These are phyloP conservation scores for Umbelopsis isabellina DNA, from an alignment of 192 early-diverging fungal genomes.

Conservation along the genomic window DNA sequence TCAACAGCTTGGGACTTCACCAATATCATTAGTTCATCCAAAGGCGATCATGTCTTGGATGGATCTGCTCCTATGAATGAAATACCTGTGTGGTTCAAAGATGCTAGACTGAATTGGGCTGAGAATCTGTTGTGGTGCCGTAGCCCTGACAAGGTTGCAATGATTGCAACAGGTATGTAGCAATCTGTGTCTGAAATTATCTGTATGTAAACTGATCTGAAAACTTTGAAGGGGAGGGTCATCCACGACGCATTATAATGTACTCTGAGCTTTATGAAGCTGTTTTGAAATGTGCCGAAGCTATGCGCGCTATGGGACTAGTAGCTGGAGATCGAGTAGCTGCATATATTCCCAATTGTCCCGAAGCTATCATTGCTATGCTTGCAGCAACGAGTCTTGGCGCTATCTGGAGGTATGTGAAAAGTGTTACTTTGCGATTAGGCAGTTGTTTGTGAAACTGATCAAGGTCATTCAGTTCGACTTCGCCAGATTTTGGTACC, in stretches of 20 bases:
- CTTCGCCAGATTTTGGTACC: conserved; percentile 94
- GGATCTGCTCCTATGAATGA: conserved; percentile 72
- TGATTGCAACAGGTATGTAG: conserved; percentile 54
- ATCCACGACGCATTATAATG: conserved; percentile 48
- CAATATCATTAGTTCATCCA: conserved; percentile 50
- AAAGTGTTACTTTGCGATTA: not conserved
- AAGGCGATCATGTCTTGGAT: conserved; percentile 64
- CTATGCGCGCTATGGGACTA: conserved; percentile 75
- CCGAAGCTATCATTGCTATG: conserved; percentile 82
- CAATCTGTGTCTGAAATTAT: not conserved
- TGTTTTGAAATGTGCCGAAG: conserved; percentile 72
- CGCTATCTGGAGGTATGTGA: conserved; percentile 79
- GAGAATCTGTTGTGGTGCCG: conserved; percentile 80
- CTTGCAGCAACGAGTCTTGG: conserved; percentile 81
- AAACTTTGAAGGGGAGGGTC: conserved; percentile 46
- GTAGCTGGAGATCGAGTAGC: conserved; percentile 82
- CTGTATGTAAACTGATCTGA: not conserved
- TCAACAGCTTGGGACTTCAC: conserved; percentile 82
- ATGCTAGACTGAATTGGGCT: conserved; percentile 85
- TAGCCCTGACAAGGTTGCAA: conserved; percentile 49
- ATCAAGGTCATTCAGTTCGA: conserved; percentile 54
- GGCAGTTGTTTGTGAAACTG: not conserved
- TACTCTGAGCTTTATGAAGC: conserved; percentile 72
- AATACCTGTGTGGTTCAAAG: conserved; percentile 93
- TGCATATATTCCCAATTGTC: conserved; percentile 87